Conservation (phyloP, 208 protist species). For the Trypanosoma theileri region DNA sequence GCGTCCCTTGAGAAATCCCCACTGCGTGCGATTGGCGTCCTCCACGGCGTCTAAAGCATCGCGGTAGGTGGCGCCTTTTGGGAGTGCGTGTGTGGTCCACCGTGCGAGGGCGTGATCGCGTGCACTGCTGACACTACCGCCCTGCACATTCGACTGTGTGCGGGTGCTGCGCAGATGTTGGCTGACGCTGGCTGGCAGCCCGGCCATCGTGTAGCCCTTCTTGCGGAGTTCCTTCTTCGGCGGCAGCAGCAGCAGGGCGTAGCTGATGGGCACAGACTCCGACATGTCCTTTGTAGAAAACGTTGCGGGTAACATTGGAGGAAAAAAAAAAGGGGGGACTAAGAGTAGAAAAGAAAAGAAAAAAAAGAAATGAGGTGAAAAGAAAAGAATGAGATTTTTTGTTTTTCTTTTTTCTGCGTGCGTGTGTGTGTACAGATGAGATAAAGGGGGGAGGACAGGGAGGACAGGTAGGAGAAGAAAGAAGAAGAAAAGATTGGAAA, state of each 20-base stretch:
- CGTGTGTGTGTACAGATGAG: too few species aligned
- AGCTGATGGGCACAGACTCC: constrained; percentile 63
- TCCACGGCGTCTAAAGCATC: constrained; percentile 63
- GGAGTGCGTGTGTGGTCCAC: constrained; percentile 67
- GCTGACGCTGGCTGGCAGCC: constrained; percentile 45
- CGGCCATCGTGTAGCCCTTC: constrained; percentile 68
- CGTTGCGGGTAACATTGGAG: constrained; percentile 24
- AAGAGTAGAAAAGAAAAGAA: not conserved
- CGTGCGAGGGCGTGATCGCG: constrained; percentile 71
- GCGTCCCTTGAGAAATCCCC: constrained; percentile 73
- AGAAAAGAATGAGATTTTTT: too few species aligned
- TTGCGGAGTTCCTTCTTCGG: constrained; percentile 63
- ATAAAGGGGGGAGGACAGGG: too few species aligned
- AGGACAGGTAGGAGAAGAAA: too few species aligned
- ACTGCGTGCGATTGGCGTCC: constrained; percentile 68
- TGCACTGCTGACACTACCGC: not conserved
- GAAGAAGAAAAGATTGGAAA: too few species aligned
- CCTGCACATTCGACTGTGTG: too few species aligned
- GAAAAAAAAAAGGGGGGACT: not conserved
- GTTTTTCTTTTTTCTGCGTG: too few species aligned
- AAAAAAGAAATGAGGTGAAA: too few species aligned
- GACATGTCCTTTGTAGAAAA: constrained; percentile 50
- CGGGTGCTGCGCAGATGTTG: too few species aligned
- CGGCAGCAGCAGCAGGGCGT: constrained; percentile 68
- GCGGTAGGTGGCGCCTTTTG: constrained; percentile 60